phyloP scores from a whole-genome alignment of 75 land plant genomes.

The Pinus tabuliformis region DNA sequence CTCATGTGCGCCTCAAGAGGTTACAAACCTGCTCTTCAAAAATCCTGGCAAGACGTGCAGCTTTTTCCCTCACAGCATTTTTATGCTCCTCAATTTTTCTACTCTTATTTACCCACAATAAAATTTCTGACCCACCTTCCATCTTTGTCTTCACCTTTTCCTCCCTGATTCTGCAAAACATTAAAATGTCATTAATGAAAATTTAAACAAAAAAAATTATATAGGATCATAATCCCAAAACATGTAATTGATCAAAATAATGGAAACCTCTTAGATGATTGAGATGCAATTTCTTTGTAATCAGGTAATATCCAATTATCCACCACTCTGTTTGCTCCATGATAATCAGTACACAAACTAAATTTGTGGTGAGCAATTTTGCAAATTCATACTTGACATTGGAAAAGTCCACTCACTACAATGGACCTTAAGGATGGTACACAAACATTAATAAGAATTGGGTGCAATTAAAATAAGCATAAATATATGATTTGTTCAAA shows the following conservation, averaged over 20 bases:
- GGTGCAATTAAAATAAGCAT: too few relatives aligned
- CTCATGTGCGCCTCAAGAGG: neutral
- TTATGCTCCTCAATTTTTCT: constrained; percentile 73
- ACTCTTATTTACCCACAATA: constrained; percentile 77
- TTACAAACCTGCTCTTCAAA: constrained; percentile 78
- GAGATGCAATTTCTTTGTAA: too few relatives aligned
- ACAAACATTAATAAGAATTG: too few relatives aligned
- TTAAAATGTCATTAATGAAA: neutral
- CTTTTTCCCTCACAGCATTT: constrained; percentile 68
- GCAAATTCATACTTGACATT: too few relatives aligned
- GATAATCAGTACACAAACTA: too few relatives aligned
- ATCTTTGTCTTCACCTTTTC: constrained; percentile 44
- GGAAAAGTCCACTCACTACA: too few relatives aligned
- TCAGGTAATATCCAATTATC: too few relatives aligned
- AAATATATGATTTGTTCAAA: too few relatives aligned
- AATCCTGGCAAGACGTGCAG: constrained; percentile 54
- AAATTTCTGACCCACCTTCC: constrained; percentile 65
- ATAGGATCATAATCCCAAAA: neutral
- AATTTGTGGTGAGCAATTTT: too few relatives aligned
- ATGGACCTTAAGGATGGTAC: too few relatives aligned
- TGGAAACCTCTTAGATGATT: neutral
- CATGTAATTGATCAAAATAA: neutral
- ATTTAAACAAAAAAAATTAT: constrained; percentile 2
- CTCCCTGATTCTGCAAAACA: constrained; percentile 47
- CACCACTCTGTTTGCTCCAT: too few relatives aligned